phyloP scores from a whole-genome alignment of 1,139 yeast species.

The Nakaseomyces kungkrabaensis region DNA sequence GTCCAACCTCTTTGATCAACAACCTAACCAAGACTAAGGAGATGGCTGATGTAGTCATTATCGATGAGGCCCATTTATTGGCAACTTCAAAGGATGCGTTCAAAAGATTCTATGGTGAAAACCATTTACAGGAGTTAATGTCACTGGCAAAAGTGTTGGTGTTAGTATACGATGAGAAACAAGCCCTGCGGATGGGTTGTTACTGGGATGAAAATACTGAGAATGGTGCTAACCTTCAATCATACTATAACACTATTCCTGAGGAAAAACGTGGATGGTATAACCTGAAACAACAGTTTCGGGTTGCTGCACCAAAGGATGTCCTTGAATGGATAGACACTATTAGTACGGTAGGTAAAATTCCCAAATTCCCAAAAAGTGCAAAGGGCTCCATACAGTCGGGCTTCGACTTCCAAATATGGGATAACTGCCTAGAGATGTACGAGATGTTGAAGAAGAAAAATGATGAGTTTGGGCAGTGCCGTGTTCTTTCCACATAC shows the following conservation, averaged over 20 bases:
- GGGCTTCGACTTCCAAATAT: constrained; percentile 32
- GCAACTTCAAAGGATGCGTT: constrained; percentile 35
- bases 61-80: constrained; percentile 36
- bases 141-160: constrained; percentile 30
- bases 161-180: constrained; percentile 35
- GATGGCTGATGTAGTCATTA: constrained; percentile 30
- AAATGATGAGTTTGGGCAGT: constrained; percentile 31
- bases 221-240: constrained; percentile 27
- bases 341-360: constrained; percentile 29
- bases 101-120: constrained; percentile 34
- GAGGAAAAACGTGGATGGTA: constrained; percentile 18
- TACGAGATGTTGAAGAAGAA: constrained; percentile 26
- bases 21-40: constrained; percentile 18
- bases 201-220: constrained; percentile 30
- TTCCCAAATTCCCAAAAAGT: constrained; percentile 28
- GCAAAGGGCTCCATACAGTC: constrained; percentile 4
- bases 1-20: constrained; percentile 36
- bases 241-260: constrained; percentile 12
- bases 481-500: constrained; percentile 34
- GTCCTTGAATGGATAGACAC: constrained; percentile 33
- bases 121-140: constrained; percentile 33
- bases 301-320: constrained; percentile 33
- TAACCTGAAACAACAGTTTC: constrained; percentile 32
- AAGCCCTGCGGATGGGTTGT: constrained; percentile 35
- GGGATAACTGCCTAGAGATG: constrained; percentile 34